phyloP scores from a whole-genome alignment of 306 rosid genomes.

The Cucumis cinereus region DNA sequence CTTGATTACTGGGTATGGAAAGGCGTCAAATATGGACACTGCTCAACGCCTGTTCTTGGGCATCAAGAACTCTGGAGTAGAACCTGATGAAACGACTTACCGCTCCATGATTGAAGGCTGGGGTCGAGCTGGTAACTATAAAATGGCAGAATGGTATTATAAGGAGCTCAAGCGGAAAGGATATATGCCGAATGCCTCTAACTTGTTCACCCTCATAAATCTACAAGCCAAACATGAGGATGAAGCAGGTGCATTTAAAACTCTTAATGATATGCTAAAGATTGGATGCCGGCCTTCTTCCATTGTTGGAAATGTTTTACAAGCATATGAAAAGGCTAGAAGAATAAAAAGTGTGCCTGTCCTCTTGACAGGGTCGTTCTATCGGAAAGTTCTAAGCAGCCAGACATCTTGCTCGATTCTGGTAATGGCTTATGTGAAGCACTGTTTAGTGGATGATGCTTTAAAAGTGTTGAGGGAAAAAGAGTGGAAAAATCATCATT shows the following conservation, averaged over 20 bases:
- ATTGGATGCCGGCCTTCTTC: conserved; percentile 63
- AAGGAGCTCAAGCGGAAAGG: conserved; percentile 45
- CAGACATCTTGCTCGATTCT: conserved; percentile 76
- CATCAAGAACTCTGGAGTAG: conserved; percentile 31
- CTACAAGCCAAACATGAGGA: conserved; percentile 61
- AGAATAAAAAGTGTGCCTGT: conserved; percentile 48
- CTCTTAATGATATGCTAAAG: conserved; percentile 55
- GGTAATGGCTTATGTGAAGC: conserved; percentile 77
- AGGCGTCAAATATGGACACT: conserved; percentile 55
- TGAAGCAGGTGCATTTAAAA: conserved; percentile 47
- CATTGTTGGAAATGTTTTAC: conserved; percentile 48
- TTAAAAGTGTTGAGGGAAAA: conserved; percentile 46
- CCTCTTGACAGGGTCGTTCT: conserved; percentile 47
- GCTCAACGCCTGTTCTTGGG: conserved; percentile 49
- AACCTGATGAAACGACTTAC: conserved; percentile 75
- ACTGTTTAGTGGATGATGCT: conserved; percentile 57
- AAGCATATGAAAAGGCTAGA: conserved; percentile 61
- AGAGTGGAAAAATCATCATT: conserved; percentile 53
- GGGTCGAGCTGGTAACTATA: conserved; percentile 66
- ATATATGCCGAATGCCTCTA: conserved; percentile 60
- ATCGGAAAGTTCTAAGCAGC: conserved; percentile 47
- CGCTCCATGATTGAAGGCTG: conserved; percentile 97
- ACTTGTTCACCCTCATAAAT: conserved; percentile 59
- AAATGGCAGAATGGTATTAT: conserved; percentile 40
- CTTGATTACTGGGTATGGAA: conserved; percentile 86